Base-by-base conservation (phyloP, 2,329 filamentous ascomycete species). In the Stromatinia cepivora region DNA sequence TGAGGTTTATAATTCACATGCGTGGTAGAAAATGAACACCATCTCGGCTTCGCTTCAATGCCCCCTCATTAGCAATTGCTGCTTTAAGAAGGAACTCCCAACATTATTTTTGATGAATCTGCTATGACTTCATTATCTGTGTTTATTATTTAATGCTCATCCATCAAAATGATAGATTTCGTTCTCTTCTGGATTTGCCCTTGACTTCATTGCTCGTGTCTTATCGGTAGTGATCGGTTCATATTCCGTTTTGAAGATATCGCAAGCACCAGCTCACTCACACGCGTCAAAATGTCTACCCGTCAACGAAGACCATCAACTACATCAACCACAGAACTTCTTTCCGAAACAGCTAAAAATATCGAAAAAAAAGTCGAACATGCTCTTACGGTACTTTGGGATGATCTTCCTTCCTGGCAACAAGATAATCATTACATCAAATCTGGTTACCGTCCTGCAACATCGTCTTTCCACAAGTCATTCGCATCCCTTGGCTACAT, bases 381-480 rank as follows among this genome's bases (percentile, higher is more conserved):
- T 64, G 76, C 77, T 15, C 69, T 81, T 54, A 81, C 79, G 46
- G 77, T 86, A 46, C 80, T 84, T 70, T 86, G 80, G 84, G 80
- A 83, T 73, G 86, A 82, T 77, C 80, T 83, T 28, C 84, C 82
- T 8, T 79, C 80, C 64, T 86, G 85, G 84, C 82, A 83, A 74
- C 83, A 82, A 76, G 90, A 92, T 79, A 92, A 92, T 75, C 87
- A 88, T 71, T 90, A 87, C 81, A 92, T 92, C 70, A 82, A 82
- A 68, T 85, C 84, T 36, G 87, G 88, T 71, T 92, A 92, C 79
- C 85, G 90, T 56, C 86, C 86, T 1, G 83, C 83, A 31, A 88
- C 88, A 2, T 84, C 84, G 69, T 91, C 88, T 0, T 90, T 88
- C 78, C 70, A 77, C 20, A 83, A 81, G 69, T 91, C 87, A 28